These are phyloP conservation scores for Neonectria faginata DNA, from an alignment of 2,329 filamentous ascomycete genomes.

Conservation along the genomic window DNA sequence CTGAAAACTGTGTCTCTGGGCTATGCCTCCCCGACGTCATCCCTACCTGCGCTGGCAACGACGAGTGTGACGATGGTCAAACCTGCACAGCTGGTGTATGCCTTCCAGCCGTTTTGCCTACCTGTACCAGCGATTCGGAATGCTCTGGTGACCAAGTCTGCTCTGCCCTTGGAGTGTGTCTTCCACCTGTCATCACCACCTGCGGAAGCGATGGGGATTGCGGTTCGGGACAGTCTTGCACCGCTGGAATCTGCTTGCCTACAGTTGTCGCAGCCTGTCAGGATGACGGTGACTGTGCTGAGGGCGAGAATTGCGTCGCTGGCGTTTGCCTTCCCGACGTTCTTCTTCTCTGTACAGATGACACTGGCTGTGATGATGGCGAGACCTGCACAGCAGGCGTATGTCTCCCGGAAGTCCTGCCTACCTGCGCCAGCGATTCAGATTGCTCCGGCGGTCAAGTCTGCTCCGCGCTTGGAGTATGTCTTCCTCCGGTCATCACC, in stretches of 20 bases:
- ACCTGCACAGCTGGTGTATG: conserved; percentile 12
- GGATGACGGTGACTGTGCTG: neutral
- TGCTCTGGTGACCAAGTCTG: neutral
- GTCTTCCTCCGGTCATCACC: conserved; percentile 3
- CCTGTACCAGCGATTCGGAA: neutral
- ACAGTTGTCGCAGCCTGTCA: neutral
- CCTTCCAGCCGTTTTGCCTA: conserved; percentile 3
- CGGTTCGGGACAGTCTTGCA: neutral
- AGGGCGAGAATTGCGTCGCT: conserved; percentile 4
- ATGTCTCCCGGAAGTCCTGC: conserved; percentile 10
- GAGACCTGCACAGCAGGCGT: conserved; percentile 12
- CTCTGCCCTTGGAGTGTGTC: conserved; percentile 10
- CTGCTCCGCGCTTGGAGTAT: conserved; percentile 7
- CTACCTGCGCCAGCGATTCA: neutral
- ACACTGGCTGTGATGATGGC: neutral
- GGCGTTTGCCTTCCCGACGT: conserved; percentile 6
- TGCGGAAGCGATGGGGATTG: neutral
- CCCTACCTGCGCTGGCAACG: neutral
- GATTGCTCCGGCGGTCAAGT: neutral
- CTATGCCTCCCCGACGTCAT: conserved; percentile 7
- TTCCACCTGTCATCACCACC: neutral
- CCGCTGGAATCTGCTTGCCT: neutral
- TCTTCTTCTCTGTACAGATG: neutral
- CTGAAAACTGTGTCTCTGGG: conserved; percentile 8
- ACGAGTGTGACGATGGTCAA: neutral